Base-by-base conservation (phyloP, 2,329 filamentous ascomycete species). In the Metarhizium robertsii region DNA sequence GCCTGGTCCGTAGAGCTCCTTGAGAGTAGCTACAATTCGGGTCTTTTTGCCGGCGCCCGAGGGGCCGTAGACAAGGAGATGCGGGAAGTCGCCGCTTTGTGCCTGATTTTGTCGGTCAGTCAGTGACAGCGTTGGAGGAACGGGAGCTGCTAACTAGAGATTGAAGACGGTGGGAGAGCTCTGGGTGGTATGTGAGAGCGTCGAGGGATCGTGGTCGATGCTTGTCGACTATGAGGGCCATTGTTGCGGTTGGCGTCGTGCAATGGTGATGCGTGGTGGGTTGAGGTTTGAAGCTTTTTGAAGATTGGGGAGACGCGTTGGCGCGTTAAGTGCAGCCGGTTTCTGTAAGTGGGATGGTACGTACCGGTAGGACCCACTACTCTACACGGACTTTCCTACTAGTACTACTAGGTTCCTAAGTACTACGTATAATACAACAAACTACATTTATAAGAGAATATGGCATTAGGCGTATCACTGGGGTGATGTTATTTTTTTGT, bases 11-110 rank as follows among this genome's bases (percentile, higher is more conserved):
- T 94, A 99, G 7, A 99, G 80, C 67, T 96, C 92, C 70, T 96
- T 95, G 3, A 99, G 76, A 0, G 92, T 97, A 16, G 94, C 92
- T 18, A 96, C 90, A 62, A 97, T 95, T 47, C 94, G 86, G 1
- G 94, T 99, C 74, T 99, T 99, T 73, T 99, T 99, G 62, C 94
- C 94, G 5, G 94, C 94, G 38, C 94, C 94, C 0, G 92, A 96
- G 1, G 94, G 94, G 0, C 94, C 94, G 69, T 97, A 99, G 61
- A 99, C 89, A 59, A 99, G 88, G 50, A 99, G 85, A 74, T 99
- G 95, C 52, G 94, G 94, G 69, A 99, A 99, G 71, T 99, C 95
- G 64, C 92, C 91, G 73, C 88, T 95, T 81, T 95, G 90, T 54
- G 94, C 94, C 92, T 96, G 63, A 1, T 45, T 45, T 18, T 45